phyloP scores from a whole-genome alignment of 2,329 filamentous ascomycete species.

The Cercospora beticola region DNA sequence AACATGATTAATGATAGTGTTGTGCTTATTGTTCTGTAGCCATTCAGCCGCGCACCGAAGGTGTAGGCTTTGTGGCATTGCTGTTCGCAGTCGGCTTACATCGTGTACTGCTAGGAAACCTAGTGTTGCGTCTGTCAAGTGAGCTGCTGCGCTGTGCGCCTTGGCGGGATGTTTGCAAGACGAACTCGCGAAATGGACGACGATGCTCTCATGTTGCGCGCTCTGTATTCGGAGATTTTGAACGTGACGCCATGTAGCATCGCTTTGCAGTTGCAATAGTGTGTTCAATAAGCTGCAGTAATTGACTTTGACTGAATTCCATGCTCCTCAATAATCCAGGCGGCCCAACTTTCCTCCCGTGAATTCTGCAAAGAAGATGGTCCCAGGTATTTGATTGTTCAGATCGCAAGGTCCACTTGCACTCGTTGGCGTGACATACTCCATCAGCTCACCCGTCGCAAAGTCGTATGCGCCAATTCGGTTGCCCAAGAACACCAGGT shows the following conservation, averaged over 20 bases:
- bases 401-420: background rate
- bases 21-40: background rate
- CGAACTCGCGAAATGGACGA: background rate
- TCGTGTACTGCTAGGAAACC: background rate
- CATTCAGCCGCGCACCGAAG: background rate
- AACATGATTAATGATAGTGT: background rate
- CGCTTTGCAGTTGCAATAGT: too few relatives aligned
- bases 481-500: background rate
- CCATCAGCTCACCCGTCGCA: background rate
- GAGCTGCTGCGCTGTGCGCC: background rate
- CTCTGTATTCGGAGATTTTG: too few relatives aligned
- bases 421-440: background rate
- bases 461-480: background rate
- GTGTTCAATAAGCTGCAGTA: background rate
- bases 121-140: background rate
- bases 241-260: too few relatives aligned
- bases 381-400: background rate
- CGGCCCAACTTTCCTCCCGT: background rate
- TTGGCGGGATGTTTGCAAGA: background rate
- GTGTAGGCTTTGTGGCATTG: background rate
- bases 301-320: background rate
- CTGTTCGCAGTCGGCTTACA: background rate
- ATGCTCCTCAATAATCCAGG: background rate
- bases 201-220: too few relatives aligned
- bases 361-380: background rate